Evolutionary conservation across 2,329 filamentous ascomycete species (phyloP), one percentile per base, ranked within the genome.

Genomic region (Neophaeococcomyces mojaviensis): DNA sequence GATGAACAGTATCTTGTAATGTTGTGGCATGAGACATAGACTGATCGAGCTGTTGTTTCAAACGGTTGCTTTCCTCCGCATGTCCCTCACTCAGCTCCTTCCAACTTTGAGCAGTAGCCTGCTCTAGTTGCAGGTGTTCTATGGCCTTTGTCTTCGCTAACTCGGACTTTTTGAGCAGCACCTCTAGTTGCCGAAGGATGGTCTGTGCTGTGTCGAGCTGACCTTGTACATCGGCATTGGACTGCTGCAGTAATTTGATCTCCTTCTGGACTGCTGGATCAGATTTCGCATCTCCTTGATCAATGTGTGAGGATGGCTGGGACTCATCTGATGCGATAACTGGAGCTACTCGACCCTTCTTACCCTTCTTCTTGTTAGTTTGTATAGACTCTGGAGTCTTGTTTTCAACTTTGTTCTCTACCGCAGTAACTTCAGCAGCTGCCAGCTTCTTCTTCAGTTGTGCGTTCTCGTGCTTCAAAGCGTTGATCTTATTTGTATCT

Each of bases 401-500:
- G 4, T 39, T 18, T 33, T 39, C 35, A 9, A 46, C 34, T 26
- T 39, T 32, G 28, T 34, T 9, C n/a, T 46, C 36, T 26, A 35
- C n/a, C 15, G 24, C 34, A 9, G 9, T 9, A 24, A 35, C 22
- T 32, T 39, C 43, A 3, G 36, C 28, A 20, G 16, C 43, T 18
- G 43, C 35, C 16, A 46, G 20, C 18, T 46, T 46, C 36, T 46
- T 46, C 28, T 46, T 46, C 20, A 46, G 26, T 20, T 46, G 43
- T 16, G 43, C 34, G 18, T 46, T 46, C 24, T 46, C 43, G 18
- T 46, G 43, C 18, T 46, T 46, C 24, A 46, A n/a, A 19, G 43
- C 35, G 22, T 46, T 46, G 24, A 46, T 31, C 36, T 46, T 46
- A 10, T 16, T 35, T n/a, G 39, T 28, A 20, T 46, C 43, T n/a